Conservation (phyloP, 345 rosid genomes). For the Anastatica hierochuntica region DNA sequence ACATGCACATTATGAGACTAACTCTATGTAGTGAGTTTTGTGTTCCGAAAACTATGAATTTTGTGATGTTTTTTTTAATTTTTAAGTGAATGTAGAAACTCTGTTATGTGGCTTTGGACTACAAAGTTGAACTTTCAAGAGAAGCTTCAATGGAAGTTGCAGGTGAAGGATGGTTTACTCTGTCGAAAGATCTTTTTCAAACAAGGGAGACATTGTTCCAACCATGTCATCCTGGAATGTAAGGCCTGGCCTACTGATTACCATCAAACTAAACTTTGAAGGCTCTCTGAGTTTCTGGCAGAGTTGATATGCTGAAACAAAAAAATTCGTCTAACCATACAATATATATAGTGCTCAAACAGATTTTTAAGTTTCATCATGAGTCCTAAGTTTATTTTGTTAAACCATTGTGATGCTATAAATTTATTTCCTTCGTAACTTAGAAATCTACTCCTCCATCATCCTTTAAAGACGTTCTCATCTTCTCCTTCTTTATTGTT, state of each 20-base stretch:
- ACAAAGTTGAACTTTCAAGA: conserved; percentile 8
- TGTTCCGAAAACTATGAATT: no score
- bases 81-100: no score
- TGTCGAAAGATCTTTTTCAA: conserved; percentile 76
- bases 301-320: background rate
- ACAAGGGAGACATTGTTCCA: conserved; percentile 89
- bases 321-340: background rate
- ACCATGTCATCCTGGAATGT: conserved; percentile 81
- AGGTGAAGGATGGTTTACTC: conserved; percentile 72
- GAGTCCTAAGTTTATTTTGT: background rate
- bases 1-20: no score
- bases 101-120: no score
- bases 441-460: no score
- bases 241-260: conserved; percentile 27
- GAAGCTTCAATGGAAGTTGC: conserved; percentile 57
- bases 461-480: no score
- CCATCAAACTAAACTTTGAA: background rate
- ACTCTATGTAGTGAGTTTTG: no score
- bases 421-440: no score
- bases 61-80: no score
- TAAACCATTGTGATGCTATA: background rate
- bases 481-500: no score
- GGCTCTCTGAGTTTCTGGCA: background rate
- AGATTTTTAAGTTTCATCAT: background rate
- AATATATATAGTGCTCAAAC: background rate